A percentile compares a stretch with the other conserved stretches of the same genome.
These are phyloP conservation scores for Macaranga tanarius DNA, from an alignment of 441 rosid species.

Conservation along the genomic window DNA sequence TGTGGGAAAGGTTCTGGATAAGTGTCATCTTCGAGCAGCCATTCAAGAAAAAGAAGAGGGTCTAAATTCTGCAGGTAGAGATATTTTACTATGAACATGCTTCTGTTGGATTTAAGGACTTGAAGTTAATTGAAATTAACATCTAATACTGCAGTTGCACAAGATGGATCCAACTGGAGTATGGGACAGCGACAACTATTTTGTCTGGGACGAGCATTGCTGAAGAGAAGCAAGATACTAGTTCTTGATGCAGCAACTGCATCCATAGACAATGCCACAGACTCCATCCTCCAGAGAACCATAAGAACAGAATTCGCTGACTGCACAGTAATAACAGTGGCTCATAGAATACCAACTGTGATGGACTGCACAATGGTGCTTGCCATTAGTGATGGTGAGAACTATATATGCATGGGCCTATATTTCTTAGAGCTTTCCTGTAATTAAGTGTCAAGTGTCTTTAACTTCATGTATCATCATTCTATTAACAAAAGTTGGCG, in stretches of 20 bases:
- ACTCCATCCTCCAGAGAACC: conserved; percentile 68
- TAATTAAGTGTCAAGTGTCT: too few relatives aligned
- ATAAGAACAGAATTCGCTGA: conserved; percentile 68
- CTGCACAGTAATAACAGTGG: conserved; percentile 81
- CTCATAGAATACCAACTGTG: conserved; percentile 93
- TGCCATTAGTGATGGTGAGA: conserved; percentile 73
- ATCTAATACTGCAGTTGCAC: conserved; percentile 45
- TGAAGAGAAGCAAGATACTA: conserved; percentile 68
- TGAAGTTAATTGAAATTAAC: background rate
- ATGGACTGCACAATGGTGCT: conserved; percentile 90
- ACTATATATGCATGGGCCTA: too few relatives aligned
- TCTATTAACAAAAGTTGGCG: background rate
- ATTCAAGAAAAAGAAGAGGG: conserved; percentile 70
- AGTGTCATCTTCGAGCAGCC: conserved; percentile 78
- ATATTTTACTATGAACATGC: too few relatives aligned
- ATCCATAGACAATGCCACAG: conserved; percentile 86
- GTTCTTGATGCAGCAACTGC: conserved; percentile 97
- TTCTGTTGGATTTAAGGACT: background rate
- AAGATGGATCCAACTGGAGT: conserved; percentile 94
- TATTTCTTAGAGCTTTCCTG: conserved; percentile 3
- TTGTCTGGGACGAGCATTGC: conserved; percentile 79
- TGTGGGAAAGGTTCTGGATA: conserved; percentile 62
- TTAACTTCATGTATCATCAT: too few relatives aligned
- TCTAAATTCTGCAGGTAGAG: conserved; percentile 60
- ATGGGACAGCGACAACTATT: conserved; percentile 89